A percentile compares a stretch with the other conserved stretches of the same genome.
phyloP scores from a whole-genome alignment of 805 yeast species.

The Torulaspora microellipsoides region DNA sequence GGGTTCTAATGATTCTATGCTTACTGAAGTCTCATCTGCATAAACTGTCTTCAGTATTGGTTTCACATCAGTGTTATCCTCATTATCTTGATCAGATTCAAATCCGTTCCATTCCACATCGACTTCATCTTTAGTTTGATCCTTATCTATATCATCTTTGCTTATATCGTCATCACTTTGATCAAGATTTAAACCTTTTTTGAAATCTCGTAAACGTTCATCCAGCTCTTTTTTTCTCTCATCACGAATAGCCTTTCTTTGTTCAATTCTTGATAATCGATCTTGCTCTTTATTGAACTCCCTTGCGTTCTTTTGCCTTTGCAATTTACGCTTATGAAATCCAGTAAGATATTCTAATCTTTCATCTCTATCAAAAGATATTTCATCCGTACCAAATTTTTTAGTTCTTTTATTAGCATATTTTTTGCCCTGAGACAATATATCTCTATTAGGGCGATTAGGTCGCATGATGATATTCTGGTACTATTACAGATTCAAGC shows the following conservation, averaged over 20 bases:
- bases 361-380: constrained; percentile 74
- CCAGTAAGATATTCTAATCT: constrained; percentile 87
- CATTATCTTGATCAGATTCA: constrained; percentile 28
- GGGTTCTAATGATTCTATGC: constrained; percentile 46
- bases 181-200: constrained; percentile 25
- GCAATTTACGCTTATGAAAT: constrained; percentile 87
- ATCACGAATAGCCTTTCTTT: constrained; percentile 56
- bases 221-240: constrained; percentile 65
- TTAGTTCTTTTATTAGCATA: constrained; percentile 66
- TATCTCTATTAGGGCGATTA: constrained; percentile 56
- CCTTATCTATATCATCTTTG: constrained; percentile 18
- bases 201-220: constrained; percentile 43
- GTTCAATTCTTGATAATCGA: constrained; percentile 65
- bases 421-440: constrained; percentile 80
- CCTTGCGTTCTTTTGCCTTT: constrained; percentile 82
- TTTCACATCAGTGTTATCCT: constrained; percentile 21
- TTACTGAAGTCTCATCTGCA: constrained; percentile 41
- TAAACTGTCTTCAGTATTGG: constrained; percentile 35
- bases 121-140: constrained; percentile 19
- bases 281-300: constrained; percentile 74
- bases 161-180: constrained; percentile 26
- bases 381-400: constrained; percentile 73
- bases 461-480: not conserved
- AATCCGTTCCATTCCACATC: constrained; percentile 41
- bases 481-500: not conserved